A percentile compares a stretch with the other conserved stretches of the same genome.
phyloP scores from a whole-genome alignment of 768 basidiomycete genomes.

The Amanita fuliginea region DNA sequence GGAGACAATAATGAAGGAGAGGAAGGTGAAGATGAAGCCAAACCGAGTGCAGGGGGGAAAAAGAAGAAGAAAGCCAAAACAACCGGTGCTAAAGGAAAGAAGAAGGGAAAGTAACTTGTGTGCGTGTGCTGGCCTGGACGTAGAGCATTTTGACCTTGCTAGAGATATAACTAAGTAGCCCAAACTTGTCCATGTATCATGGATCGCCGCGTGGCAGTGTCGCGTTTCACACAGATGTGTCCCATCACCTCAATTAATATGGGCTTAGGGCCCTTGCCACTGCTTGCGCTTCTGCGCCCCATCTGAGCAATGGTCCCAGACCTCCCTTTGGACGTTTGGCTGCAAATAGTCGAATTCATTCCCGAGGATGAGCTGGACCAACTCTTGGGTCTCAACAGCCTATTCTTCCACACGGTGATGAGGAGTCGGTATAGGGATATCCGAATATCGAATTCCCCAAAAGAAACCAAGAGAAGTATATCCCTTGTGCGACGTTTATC shows the following conservation, averaged over 20 bases:
- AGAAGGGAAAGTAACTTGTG: not conserved
- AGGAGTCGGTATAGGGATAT: constrained; percentile 17
- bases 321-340: constrained; percentile 24
- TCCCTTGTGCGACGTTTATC: constrained; percentile 11
- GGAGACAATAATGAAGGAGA: not conserved
- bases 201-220: not conserved
- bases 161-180: not conserved
- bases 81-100: not conserved
- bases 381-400: constrained; percentile 19
- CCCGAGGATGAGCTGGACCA: constrained; percentile 15
- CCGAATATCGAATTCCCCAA: constrained; percentile 9
- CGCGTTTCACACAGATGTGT: not conserved
- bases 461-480: constrained; percentile 11
- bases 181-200: not conserved
- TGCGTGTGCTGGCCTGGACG: not conserved
- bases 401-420: constrained; percentile 22
- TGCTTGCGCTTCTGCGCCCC: not conserved
- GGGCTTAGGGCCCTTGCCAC: not conserved
- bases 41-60: not conserved
- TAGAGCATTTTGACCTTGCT: not conserved
- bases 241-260: not conserved
- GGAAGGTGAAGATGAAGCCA: not conserved
- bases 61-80: not conserved
- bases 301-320: constrained; percentile 8
- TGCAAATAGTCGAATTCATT: constrained; percentile 18